These are phyloP conservation scores for Aspergillus carbonarius DNA, from an alignment of 2,329 filamentous ascomycete species.

Conservation along the genomic window DNA sequence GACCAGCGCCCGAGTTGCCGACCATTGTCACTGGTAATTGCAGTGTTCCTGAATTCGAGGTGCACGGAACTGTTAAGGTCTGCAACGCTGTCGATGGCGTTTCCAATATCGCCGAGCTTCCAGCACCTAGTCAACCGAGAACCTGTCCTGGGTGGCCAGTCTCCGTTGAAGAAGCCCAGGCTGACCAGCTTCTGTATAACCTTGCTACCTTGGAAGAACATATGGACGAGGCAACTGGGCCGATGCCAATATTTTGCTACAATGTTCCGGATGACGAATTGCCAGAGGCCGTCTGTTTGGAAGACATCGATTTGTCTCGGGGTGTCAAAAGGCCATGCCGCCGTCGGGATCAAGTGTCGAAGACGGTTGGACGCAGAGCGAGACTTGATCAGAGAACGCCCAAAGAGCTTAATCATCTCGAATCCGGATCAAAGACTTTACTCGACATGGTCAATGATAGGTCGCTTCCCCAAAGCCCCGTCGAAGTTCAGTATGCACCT, in stretches of 20 bases:
- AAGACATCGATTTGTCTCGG: slow-evolving; percentile 7
- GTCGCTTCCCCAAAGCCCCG: not conserved
- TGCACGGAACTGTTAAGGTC: not conserved
- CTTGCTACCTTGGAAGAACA: slow-evolving; percentile 1
- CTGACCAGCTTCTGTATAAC: not conserved
- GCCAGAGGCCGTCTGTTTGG: not conserved
- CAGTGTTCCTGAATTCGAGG: not conserved
- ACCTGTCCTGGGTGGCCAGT: not conserved
- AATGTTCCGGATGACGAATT: slow-evolving; percentile 6
- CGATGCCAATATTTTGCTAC: slow-evolving; percentile 6
- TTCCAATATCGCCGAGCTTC: not conserved
- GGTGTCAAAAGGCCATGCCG: not conserved
- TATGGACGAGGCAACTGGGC: not conserved
- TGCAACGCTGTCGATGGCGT: not conserved
- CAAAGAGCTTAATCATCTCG: not conserved
- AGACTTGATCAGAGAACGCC: not conserved
- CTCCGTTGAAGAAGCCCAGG: not conserved
- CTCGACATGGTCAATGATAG: not conserved
- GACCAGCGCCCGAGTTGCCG: not conserved
- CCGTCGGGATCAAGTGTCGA: not conserved
- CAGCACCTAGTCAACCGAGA: not conserved
- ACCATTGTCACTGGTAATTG: not conserved
- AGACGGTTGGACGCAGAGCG: not conserved
- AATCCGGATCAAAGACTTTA: too few species aligned
- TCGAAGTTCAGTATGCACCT: not conserved